A percentile compares a stretch with the other conserved stretches of the same genome.
These are phyloP conservation scores for Penicillium tannophilum DNA, from an alignment of 495 filamentous ascomycete genomes.

Conservation along the genomic window DNA sequence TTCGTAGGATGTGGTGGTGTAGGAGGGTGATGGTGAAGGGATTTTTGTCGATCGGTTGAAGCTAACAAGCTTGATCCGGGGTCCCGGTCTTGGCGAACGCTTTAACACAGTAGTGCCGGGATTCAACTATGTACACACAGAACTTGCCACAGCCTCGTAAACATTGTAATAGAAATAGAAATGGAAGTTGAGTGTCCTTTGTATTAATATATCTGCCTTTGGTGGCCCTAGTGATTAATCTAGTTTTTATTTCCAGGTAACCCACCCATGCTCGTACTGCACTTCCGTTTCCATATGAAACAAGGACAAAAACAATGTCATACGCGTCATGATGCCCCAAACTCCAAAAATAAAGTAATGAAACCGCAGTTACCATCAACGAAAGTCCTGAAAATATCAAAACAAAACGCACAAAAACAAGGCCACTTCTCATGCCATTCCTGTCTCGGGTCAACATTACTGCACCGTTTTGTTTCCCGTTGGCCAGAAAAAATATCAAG, in stretches of 20 bases:
- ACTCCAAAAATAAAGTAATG: constrained; percentile 24
- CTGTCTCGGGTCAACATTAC: constrained; percentile 22
- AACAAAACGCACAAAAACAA: constrained; percentile 13
- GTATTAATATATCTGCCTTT: constrained; percentile 22
- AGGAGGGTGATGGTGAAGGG: constrained; percentile 7
- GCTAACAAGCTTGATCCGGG: constrained; percentile 3
- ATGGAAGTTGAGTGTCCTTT: constrained; percentile 8
- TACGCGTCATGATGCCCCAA: constrained; percentile 31
- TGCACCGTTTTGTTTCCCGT: constrained; percentile 18
- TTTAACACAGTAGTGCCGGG: background rate
- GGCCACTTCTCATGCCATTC: constrained; percentile 10
- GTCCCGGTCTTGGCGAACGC: constrained; percentile 8
- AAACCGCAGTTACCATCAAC: constrained; percentile 10
- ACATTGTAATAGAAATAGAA: background rate
- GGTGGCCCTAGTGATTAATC: constrained; percentile 32
- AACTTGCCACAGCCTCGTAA: background rate
- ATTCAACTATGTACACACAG: background rate
- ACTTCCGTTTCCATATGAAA: constrained; percentile 26
- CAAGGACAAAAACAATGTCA: constrained; percentile 29
- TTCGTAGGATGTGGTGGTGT: constrained; percentile 4
- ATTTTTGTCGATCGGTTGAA: background rate
- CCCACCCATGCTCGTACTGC: constrained; percentile 24
- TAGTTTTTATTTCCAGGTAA: constrained; percentile 33
- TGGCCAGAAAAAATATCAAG: constrained; percentile 12
- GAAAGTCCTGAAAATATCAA: constrained; percentile 13